A percentile compares a stretch with the other conserved stretches of the same genome.
Conservation (phyloP, 164 flowering plant species). For the Vitis amurensis region DNA sequence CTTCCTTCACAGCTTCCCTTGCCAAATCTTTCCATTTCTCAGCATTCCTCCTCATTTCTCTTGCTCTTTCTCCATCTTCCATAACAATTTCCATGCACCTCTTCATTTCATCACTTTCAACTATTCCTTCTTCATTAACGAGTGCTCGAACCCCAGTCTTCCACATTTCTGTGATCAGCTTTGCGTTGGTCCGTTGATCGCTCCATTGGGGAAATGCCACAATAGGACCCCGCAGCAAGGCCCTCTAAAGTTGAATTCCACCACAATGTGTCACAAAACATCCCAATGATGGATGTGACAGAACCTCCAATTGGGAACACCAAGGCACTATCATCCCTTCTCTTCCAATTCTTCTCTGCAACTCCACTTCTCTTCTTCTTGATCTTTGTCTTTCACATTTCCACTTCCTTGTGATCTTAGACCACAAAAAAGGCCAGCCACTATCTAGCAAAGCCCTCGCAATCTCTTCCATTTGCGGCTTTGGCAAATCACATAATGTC, state of each 20-base stretch:
- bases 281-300: slow-evolving; percentile 33
- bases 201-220: slow-evolving; percentile 37
- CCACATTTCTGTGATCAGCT: slow-evolving; percentile 32
- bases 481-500: slow-evolving; percentile 17
- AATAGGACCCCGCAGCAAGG: slow-evolving; percentile 26
- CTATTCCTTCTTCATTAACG: slow-evolving; percentile 14
- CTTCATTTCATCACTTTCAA: slow-evolving; percentile 23
- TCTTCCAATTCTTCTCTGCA: slow-evolving; percentile 18
- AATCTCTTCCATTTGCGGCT: slow-evolving; percentile 24
- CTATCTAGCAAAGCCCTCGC: slow-evolving; percentile 21
- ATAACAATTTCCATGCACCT: slow-evolving; percentile 29
- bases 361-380: slow-evolving; percentile 5
- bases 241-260: slow-evolving; percentile 46
- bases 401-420: slow-evolving; percentile 10
- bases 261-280: slow-evolving; percentile 51
- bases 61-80: slow-evolving; percentile 13
- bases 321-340: slow-evolving; percentile 39
- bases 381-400: neutral
- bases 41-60: slow-evolving; percentile 19
- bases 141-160: slow-evolving; percentile 27
- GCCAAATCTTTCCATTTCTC: slow-evolving; percentile 29
- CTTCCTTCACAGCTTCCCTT: slow-evolving; percentile 18
- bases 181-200: slow-evolving; percentile 42
- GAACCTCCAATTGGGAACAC: slow-evolving; percentile 41
- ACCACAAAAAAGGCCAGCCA: slow-evolving; percentile 33